These are phyloP conservation scores for Linum tenue DNA, from an alignment of 345 rosid genomes.

Conservation along the genomic window DNA sequence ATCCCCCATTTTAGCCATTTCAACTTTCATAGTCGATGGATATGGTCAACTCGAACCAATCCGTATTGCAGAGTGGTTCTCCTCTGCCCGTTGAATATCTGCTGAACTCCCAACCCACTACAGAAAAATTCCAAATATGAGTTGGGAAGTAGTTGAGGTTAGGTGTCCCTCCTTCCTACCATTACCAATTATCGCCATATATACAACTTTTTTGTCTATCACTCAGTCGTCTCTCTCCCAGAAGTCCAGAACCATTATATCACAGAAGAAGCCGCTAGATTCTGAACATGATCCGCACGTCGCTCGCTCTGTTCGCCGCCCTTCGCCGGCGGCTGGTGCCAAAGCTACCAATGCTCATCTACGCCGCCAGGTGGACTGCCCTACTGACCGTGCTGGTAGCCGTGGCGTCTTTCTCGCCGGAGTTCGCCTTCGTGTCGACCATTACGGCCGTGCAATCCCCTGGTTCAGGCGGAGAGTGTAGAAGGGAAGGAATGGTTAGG, in stretches of 20 bases:
- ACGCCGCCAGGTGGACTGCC: slow-evolving; percentile 66
- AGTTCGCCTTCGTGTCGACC: slow-evolving; percentile 60
- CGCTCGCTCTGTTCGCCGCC: slow-evolving; percentile 18
- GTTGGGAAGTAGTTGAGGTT: slow-evolving; percentile 16
- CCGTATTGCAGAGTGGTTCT: neutral
- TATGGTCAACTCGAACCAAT: neutral
- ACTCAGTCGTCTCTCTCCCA: neutral
- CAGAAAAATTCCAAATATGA: neutral
- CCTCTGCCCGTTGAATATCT: neutral
- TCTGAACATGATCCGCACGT: slow-evolving; percentile 7
- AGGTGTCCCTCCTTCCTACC: slow-evolving; percentile 1
- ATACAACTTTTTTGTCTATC: slow-evolving; percentile 9
- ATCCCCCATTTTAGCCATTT: no score
- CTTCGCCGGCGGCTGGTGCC: slow-evolving; percentile 30
- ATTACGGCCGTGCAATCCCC: slow-evolving; percentile 37
- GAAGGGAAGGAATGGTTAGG: slow-evolving; percentile 33
- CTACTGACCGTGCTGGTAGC: slow-evolving; percentile 58
- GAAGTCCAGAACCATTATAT: neutral
- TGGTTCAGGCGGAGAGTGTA: slow-evolving; percentile 35
- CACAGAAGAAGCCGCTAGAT: neutral
- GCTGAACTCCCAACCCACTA: neutral
- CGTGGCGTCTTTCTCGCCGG: slow-evolving; percentile 68
- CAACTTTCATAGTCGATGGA: no score
- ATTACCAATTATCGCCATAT: neutral
- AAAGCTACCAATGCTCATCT: slow-evolving; percentile 53